phyloP scores from a whole-genome alignment of 2,329 filamentous ascomycete species.

The Helotiales sp. region DNA sequence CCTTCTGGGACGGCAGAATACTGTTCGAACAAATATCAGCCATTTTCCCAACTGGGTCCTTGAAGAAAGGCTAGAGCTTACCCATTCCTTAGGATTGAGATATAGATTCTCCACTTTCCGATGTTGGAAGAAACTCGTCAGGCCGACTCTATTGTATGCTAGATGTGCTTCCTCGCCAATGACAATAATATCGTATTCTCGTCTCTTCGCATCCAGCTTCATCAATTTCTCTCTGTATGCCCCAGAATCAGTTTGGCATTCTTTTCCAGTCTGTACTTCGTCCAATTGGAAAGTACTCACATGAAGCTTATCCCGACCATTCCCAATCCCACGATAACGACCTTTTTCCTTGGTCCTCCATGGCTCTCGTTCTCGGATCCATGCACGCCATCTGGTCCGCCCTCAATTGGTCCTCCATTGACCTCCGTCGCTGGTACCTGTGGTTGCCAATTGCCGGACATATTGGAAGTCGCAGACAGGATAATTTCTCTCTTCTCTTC shows the following conservation, averaged over 20 bases:
- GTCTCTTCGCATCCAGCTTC: slow-evolving; percentile 76
- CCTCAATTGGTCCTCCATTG: slow-evolving; percentile 32
- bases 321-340: slow-evolving; percentile 85
- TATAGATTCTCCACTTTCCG: slow-evolving; percentile 86
- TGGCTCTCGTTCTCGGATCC: slow-evolving; percentile 34
- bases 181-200: slow-evolving; percentile 81
- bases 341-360: slow-evolving; percentile 57
- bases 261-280: too few species aligned
- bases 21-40: slow-evolving; percentile 22
- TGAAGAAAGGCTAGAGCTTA: slow-evolving; percentile 44
- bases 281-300: slow-evolving; percentile 56
- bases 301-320: slow-evolving; percentile 93
- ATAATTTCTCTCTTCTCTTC: background rate
- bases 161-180: slow-evolving; percentile 88
- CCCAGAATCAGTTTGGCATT: background rate
- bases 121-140: slow-evolving; percentile 89
- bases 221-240: slow-evolving; percentile 83
- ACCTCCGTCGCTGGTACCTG: slow-evolving; percentile 35
- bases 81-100: slow-evolving; percentile 83
- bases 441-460: slow-evolving; percentile 40
- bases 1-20: slow-evolving; percentile 54
- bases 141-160: slow-evolving; percentile 88
- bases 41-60: background rate
- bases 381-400: slow-evolving; percentile 35
- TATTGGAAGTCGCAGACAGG: slow-evolving; percentile 6